phyloP scores from a whole-genome alignment of 1,139 yeast genomes.

The Pichia sp. region DNA sequence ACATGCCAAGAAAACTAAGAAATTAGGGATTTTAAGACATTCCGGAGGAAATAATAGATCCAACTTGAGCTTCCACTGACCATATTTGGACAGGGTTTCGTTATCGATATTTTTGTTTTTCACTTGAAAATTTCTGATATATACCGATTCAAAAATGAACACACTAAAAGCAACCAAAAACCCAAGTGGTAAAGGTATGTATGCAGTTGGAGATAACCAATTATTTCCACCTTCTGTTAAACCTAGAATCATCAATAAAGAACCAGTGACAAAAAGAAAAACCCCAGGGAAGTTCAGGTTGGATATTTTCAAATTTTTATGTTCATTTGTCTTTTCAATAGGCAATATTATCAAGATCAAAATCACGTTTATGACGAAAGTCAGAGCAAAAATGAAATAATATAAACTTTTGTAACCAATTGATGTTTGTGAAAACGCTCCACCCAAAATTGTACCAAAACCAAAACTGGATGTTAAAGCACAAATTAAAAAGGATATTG shows the following conservation, averaged over 20 bases:
- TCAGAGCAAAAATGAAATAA: constrained; percentile 17
- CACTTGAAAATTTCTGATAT: constrained; percentile 12
- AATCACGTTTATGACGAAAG: constrained; percentile 21
- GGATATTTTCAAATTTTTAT: constrained; percentile 12
- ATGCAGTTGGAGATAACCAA: constrained; percentile 27
- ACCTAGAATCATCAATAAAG: constrained; percentile 27
- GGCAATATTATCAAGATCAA: constrained; percentile 22
- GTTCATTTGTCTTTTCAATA: constrained; percentile 17
- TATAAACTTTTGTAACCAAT: constrained; percentile 25
- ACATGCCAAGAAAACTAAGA: constrained; percentile 11
- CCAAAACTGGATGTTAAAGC: constrained; percentile 24
- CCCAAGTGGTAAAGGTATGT: constrained; percentile 25
- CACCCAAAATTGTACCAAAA: constrained; percentile 29
- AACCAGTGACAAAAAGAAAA: constrained; percentile 22
- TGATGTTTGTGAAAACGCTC: constrained; percentile 26
- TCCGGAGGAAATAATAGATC: constrained; percentile 8
- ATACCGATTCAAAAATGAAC: constrained; percentile 15
- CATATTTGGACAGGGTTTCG: background rate
- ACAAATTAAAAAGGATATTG: constrained; percentile 21
- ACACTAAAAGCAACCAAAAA: constrained; percentile 17
- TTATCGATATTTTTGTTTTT: background rate
- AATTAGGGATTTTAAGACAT: constrained; percentile 15
- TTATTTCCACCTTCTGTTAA: constrained; percentile 29
- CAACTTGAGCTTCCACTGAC: constrained; percentile 14
- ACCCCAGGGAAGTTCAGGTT: constrained; percentile 26